Conservation (phyloP, 352 stramenopile genomes). For the Phytophthora pinifolia region DNA sequence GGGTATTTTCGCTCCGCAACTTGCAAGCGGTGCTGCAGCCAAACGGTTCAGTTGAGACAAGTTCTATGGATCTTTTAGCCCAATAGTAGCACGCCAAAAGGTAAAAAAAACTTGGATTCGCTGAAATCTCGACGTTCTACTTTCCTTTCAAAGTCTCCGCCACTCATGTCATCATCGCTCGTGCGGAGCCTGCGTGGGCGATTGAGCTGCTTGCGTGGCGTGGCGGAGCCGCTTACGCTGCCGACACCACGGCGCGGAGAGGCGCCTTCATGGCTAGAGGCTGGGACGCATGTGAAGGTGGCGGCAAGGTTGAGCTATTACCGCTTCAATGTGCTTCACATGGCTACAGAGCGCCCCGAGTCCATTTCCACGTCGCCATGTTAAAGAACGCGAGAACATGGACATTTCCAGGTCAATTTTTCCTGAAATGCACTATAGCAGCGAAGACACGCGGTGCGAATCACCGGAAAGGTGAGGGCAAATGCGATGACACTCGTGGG, state of each 20-base stretch:
- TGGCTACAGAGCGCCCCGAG: not conserved
- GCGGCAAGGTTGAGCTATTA: too few relatives aligned
- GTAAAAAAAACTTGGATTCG: constrained; percentile 4
- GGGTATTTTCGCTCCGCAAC: constrained; percentile 5
- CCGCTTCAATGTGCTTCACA: too few relatives aligned
- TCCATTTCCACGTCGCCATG: not conserved
- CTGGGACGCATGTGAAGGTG: too few relatives aligned
- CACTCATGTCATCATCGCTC: constrained; percentile 27
- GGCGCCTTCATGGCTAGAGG: too few relatives aligned
- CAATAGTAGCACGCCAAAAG: not conserved
- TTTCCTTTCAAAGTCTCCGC: constrained; percentile 1
- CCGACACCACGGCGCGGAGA: not conserved
- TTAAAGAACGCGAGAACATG: too few relatives aligned
- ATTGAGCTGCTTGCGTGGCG: constrained; percentile 7
- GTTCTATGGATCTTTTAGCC: constrained; percentile 7
- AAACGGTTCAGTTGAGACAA: constrained; percentile 1
- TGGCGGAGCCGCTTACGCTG: constrained; percentile 4
- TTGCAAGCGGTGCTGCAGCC: not conserved
- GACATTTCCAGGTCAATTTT: too few relatives aligned
- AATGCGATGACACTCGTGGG: not conserved
- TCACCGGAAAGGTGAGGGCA: constrained; percentile 1
- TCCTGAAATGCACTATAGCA: too few relatives aligned
- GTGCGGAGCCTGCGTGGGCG: constrained; percentile 9
- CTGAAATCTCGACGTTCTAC: constrained; percentile 12
- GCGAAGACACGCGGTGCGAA: constrained; percentile 23